Conservation (phyloP, 371 early-diverging fungal species). For the Circinella minor region DNA sequence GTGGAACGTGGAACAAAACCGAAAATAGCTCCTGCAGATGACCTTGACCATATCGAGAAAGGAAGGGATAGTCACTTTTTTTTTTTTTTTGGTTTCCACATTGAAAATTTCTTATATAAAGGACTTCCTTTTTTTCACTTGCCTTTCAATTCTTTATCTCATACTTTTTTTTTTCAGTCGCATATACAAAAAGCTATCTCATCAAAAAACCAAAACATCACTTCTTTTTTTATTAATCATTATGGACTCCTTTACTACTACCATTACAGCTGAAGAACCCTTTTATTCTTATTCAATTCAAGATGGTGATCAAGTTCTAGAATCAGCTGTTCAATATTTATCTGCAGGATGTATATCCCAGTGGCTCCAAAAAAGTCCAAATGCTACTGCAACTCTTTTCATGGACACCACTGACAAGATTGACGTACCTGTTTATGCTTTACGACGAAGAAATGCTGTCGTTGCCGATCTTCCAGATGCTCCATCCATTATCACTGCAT, state of each 20-base stretch:
- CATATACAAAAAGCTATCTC: not conserved
- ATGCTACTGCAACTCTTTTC: conserved; percentile 40
- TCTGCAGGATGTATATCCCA: conserved; percentile 39
- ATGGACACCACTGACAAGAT: conserved; percentile 39
- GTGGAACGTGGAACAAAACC: conserved; percentile 15
- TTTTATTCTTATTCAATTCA: conserved; percentile 37
- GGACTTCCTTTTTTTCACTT: not conserved
- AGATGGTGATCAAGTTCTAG: conserved; percentile 42
- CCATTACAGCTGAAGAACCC: not conserved
- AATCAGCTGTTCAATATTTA: conserved; percentile 30
- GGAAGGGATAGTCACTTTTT: not conserved
- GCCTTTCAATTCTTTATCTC: not conserved
- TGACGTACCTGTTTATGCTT: conserved; percentile 44
- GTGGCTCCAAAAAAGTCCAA: conserved; percentile 47
- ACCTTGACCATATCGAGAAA: conserved; percentile 4
- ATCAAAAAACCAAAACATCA: too few species aligned
- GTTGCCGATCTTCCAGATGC: conserved; percentile 52
- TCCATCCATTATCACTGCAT: conserved; percentile 29
- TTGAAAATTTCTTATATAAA: not conserved
- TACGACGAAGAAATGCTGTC: conserved; percentile 50
- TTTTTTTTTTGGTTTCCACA: not conserved
- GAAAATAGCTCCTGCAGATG: conserved; percentile 15
- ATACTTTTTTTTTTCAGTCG: not conserved
- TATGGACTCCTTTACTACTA: not conserved
- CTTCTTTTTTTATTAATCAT: too few species aligned